These are phyloP conservation scores for Coemansia interrupta DNA, from an alignment of 192 early-diverging fungal genomes.

Conservation along the genomic window DNA sequence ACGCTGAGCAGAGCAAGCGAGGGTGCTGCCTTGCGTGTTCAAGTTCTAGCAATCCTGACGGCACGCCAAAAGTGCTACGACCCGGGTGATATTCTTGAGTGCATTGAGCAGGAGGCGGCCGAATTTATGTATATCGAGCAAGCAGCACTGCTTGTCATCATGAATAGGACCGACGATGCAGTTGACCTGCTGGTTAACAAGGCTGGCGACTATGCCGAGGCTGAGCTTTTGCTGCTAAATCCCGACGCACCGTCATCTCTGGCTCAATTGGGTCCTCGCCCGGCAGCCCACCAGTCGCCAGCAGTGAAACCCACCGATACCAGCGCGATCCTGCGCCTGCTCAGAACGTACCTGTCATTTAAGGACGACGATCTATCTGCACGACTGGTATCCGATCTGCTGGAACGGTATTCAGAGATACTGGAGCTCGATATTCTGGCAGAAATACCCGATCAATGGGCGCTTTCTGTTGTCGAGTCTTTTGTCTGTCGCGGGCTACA, in stretches of 20 bases:
- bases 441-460: conserved; percentile 38
- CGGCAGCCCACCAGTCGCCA: not conserved
- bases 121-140: conserved; percentile 17
- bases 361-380: conserved; percentile 35
- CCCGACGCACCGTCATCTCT: conserved; percentile 21
- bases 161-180: conserved; percentile 14
- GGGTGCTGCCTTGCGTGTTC: conserved; percentile 16
- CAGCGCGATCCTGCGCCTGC: conserved; percentile 13
- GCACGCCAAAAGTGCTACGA: conserved; percentile 18
- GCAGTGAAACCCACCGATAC: not conserved
- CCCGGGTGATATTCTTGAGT: conserved; percentile 14
- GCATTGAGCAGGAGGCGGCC: conserved; percentile 17
- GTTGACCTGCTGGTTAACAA: conserved; percentile 24
- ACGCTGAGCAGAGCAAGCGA: not conserved
- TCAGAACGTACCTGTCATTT: conserved; percentile 19
- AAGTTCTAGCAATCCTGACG: conserved; percentile 20
- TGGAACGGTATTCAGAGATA: conserved; percentile 9
- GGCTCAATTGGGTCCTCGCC: conserved; percentile 10
- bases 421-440: conserved; percentile 9
- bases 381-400: conserved; percentile 28
- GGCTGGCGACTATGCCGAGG: conserved; percentile 40
- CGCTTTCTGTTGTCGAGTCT: conserved; percentile 18
- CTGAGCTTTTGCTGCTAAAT: conserved; percentile 30
- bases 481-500: conserved; percentile 27
- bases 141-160: conserved; percentile 29